Percentiles rank a stretch among this genome's conserved stretches.
Conservation (phyloP, 345 rosid genomes). For the Mangifera indica region DNA sequence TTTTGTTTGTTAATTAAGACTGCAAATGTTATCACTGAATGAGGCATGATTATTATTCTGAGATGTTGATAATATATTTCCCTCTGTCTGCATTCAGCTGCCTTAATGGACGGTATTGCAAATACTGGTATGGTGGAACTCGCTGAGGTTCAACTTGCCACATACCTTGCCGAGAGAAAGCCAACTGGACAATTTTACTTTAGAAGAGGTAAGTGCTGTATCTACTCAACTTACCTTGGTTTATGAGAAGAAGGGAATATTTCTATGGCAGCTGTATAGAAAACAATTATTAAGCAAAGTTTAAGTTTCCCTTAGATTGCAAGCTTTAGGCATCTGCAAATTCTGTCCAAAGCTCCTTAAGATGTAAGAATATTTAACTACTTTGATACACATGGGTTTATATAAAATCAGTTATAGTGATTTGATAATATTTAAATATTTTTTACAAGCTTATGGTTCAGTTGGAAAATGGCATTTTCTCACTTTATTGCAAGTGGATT, state of each 20-base stretch:
- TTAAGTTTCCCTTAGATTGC: not conserved
- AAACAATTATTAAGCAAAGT: not conserved
- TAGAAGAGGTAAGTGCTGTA: slow-evolving; percentile 56
- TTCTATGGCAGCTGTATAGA: too few relatives aligned
- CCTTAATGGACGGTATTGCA: slow-evolving; percentile 74
- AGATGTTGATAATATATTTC: slow-evolving; percentile 4
- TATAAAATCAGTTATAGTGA: too few relatives aligned
- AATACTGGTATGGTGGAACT: slow-evolving; percentile 76
- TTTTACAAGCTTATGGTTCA: too few relatives aligned
- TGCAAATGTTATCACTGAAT: not conserved
- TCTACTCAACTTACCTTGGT: not conserved
- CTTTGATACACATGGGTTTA: slow-evolving; percentile 3
- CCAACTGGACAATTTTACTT: slow-evolving; percentile 70
- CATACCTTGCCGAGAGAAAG: slow-evolving; percentile 79
- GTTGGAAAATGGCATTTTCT: too few relatives aligned
- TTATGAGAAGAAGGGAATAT: not conserved
- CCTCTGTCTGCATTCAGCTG: slow-evolving; percentile 41
- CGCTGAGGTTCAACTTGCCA: slow-evolving; percentile 61
- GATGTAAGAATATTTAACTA: not conserved
- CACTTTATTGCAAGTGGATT: too few relatives aligned
- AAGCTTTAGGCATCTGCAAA: not conserved
- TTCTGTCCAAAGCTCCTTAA: not conserved
- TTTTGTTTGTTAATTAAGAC: not conserved
- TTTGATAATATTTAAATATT: too few relatives aligned
- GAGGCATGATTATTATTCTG: slow-evolving; percentile 2